phyloP scores from a whole-genome alignment of 352 stramenopile genomes.

The Globisporangium solare region DNA sequence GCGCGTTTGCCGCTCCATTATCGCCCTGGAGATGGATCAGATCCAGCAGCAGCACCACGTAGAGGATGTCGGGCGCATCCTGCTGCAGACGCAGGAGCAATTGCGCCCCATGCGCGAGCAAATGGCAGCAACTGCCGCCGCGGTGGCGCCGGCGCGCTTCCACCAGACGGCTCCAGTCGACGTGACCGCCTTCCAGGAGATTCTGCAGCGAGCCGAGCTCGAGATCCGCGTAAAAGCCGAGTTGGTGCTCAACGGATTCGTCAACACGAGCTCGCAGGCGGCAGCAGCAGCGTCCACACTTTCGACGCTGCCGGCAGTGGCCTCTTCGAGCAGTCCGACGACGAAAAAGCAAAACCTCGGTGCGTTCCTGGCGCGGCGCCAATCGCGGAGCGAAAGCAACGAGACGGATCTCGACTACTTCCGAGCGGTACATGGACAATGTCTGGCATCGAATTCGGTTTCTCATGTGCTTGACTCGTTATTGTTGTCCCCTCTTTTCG shows the following conservation, averaged over 20 bases:
- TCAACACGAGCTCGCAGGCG: slow-evolving; percentile 37
- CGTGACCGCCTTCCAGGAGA: slow-evolving; percentile 55
- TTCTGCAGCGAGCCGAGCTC: slow-evolving; percentile 59
- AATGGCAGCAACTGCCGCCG: slow-evolving; percentile 28
- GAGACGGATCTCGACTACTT: slow-evolving; percentile 42
- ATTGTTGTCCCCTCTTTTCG: no score
- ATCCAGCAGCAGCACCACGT: slow-evolving; percentile 77
- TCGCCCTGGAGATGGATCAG: slow-evolving; percentile 47
- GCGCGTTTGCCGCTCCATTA: background rate
- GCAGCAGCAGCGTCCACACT: slow-evolving; percentile 3
- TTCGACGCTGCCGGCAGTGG: slow-evolving; percentile 21
- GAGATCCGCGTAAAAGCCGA: slow-evolving; percentile 80
- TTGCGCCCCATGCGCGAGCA: slow-evolving; percentile 70
- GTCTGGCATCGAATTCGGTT: no score
- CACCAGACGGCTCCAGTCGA: slow-evolving; percentile 21
- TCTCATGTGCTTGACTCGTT: no score
- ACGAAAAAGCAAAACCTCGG: slow-evolving; percentile 8
- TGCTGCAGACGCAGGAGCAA: slow-evolving; percentile 81
- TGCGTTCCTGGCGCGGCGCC: slow-evolving; percentile 16
- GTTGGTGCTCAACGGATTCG: slow-evolving; percentile 66
- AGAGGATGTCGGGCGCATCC: slow-evolving; percentile 75
- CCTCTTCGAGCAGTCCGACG: slow-evolving; percentile 5
- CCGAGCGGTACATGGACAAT: slow-evolving; percentile 24
- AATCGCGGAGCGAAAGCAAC: slow-evolving; percentile 6
- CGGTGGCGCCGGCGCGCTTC: slow-evolving; percentile 20